These are phyloP conservation scores for Lactarius psammicola DNA, from an alignment of 768 basidiomycete genomes.

Conservation along the genomic window DNA sequence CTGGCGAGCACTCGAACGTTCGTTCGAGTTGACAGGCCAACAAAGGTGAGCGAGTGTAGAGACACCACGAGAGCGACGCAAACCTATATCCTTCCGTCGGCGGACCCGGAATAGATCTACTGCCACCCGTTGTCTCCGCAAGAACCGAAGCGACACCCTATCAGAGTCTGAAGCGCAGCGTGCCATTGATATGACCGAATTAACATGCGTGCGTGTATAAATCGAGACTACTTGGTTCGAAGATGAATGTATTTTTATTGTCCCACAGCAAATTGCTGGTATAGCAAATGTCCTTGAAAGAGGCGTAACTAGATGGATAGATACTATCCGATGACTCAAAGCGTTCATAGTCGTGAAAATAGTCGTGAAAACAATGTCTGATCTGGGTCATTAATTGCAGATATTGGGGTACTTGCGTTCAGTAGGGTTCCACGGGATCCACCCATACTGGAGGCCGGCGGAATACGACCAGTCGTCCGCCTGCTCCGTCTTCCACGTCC, in stretches of 20 bases:
- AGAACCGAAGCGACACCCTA: too few relatives aligned
- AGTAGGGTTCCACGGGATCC: constrained; percentile 71
- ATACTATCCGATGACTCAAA: background rate
- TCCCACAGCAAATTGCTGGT: background rate
- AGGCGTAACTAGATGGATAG: background rate
- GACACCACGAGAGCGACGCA: too few relatives aligned
- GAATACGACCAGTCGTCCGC: constrained; percentile 92
- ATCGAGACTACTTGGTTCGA: background rate
- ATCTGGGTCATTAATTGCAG: constrained; percentile 39
- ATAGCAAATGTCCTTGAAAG: background rate
- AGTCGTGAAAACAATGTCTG: background rate
- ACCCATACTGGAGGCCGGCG: constrained; percentile 73
- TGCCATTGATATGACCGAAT: too few relatives aligned
- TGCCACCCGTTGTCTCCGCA: too few relatives aligned
- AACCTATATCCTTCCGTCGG: too few relatives aligned
- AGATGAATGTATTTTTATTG: background rate
- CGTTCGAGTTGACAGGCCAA: too few relatives aligned
- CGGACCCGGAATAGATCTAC: too few relatives aligned
- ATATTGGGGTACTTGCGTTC: constrained; percentile 57
- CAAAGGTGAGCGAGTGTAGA: too few relatives aligned
- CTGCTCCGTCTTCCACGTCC: constrained; percentile 82
- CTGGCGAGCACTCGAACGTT: too few relatives aligned
- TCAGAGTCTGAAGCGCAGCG: too few relatives aligned
- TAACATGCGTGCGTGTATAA: too few relatives aligned
- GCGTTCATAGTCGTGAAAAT: background rate